phyloP scores from a whole-genome alignment of 139 green algal species.

The Axilococcus clingmanii region DNA sequence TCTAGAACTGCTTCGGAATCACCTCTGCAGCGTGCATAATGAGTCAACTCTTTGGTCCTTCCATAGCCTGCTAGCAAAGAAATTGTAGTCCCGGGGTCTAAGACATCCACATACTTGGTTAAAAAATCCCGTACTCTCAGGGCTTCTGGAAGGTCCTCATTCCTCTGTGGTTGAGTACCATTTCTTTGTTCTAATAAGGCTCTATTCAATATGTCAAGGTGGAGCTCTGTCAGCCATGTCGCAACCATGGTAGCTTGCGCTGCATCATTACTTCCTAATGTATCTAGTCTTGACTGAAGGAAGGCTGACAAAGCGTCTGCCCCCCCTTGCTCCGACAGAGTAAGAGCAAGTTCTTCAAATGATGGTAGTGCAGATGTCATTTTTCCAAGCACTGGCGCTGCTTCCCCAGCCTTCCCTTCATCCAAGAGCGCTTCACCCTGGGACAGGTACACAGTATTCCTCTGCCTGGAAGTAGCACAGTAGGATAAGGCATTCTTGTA shows the following conservation, averaged over 20 bases:
- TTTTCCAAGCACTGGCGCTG: slow-evolving; percentile 47
- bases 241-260: slow-evolving; percentile 81
- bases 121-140: slow-evolving; percentile 40
- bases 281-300: slow-evolving; percentile 39
- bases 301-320: slow-evolving; percentile 45
- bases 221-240: slow-evolving; percentile 86
- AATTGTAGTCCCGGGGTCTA: slow-evolving; percentile 69
- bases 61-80: slow-evolving; percentile 77
- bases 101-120: slow-evolving; percentile 31
- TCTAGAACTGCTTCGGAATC: slow-evolving; percentile 80
- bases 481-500: slow-evolving; percentile 31
- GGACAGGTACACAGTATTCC: slow-evolving; percentile 47
- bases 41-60: slow-evolving; percentile 73
- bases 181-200: slow-evolving; percentile 38
- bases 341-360: slow-evolving; percentile 84
- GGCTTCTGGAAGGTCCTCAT: neutral
- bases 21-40: slow-evolving; percentile 59
- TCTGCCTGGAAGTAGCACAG: slow-evolving; percentile 35
- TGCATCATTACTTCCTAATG: slow-evolving; percentile 38
- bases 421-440: slow-evolving; percentile 41
- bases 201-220: slow-evolving; percentile 76
- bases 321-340: slow-evolving; percentile 50
- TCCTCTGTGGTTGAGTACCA: slow-evolving; percentile 1
- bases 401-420: slow-evolving; percentile 29
- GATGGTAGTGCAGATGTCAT: slow-evolving; percentile 30